phyloP scores from a whole-genome alignment of 106 monocot genomes.

The Posidonia australis region DNA sequence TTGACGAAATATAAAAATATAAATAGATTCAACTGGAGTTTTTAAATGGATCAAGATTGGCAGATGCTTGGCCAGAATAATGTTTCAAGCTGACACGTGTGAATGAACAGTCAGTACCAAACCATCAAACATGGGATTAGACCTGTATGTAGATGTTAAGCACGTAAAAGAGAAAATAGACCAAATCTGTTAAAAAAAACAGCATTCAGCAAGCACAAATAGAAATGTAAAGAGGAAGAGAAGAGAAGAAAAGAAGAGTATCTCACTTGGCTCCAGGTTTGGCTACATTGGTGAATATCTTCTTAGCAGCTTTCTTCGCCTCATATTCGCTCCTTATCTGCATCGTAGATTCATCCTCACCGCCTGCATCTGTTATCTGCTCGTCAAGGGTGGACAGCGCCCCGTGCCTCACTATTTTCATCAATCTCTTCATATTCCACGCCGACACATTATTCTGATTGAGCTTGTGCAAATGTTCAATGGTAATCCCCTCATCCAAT shows the following conservation, averaged over 20 bases:
- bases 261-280: conserved; percentile 52
- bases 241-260: not conserved
- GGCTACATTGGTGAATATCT: conserved; percentile 74
- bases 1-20: no score
- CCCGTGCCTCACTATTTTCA: conserved; percentile 61
- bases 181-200: not conserved
- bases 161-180: not conserved
- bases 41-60: no score
- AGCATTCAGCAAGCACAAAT: not conserved
- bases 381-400: conserved; percentile 56
- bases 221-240: no score
- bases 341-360: conserved; percentile 42
- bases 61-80: no score
- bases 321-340: conserved; percentile 66
- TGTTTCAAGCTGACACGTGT: no score
- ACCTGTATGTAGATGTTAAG: not conserved
- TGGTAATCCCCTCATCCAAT: conserved; percentile 40
- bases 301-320: conserved; percentile 67
- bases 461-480: conserved; percentile 57
- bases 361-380: conserved; percentile 18
- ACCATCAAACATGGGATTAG: no score
- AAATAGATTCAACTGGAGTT: no score
- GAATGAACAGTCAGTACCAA: no score
- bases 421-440: conserved; percentile 87
- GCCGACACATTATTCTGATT: conserved; percentile 78